Evolutionary conservation across 1,139 yeast genomes (phyloP), one percentile per base, ranked within the genome.

Genomic region (Meyerozyma elateridarum): DNA sequence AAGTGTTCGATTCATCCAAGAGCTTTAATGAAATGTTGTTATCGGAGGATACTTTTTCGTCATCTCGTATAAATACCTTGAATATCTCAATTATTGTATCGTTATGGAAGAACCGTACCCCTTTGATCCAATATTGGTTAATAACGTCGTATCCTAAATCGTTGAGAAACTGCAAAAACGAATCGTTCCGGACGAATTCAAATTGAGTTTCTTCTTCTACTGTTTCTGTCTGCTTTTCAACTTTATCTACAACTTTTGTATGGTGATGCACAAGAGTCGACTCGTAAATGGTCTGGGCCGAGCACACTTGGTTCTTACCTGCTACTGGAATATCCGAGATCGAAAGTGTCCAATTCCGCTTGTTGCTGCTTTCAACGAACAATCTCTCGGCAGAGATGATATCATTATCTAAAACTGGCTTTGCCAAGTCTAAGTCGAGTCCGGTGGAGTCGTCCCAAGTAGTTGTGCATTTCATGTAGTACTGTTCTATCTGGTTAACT

Each of bases 261-360:
- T 66, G 72, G 20, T 66, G 64, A 39, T 67, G 73, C 1, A 65
- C 67, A 32, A 85, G 58, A 1, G 82, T 75, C 20, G 89, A 70
- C 47, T 82, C 87, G 41, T 79, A 70, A 9, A 85, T 70, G 11
- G 85, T 74, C 51, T 87, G 96, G 7, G 70, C 71, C 25, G 61
- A 57, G 72, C 79, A 30, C 64, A 71, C 40, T 70, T 80, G 59
- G 71, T 72, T 49, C 75, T 74, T 84, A 6, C 96, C 96, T 4
- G 94, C 95, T 20, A 84, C 80, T 1, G 96, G 96, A 11, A 87
- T 81, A 57, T 88, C 96, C 6, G 79, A 65, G 15, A 83, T 68
- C 42, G 78, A 83, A 18, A 87, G 47, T 1, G 80, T 70, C 94
- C 95, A 84, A 22, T 34, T 52, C 41, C 25, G 48, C 56, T 65